phyloP scores from a whole-genome alignment of 2,329 filamentous ascomycete species.

The Onygena corvina region DNA sequence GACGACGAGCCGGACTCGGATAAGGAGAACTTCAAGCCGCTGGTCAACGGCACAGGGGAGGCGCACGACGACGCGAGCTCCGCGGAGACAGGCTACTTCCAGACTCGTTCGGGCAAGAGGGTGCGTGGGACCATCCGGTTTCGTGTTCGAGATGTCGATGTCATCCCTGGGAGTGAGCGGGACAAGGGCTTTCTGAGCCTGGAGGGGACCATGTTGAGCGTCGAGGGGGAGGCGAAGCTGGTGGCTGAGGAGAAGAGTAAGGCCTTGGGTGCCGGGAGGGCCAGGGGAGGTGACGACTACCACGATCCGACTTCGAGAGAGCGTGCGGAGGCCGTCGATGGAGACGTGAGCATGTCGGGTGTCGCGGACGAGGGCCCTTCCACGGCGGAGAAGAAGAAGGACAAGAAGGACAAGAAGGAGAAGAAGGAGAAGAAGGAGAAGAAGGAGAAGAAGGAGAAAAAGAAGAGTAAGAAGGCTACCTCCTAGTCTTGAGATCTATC shows the following conservation, averaged over 20 bases:
- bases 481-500: neutral
- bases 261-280: neutral
- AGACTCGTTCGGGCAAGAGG: constrained; percentile 55
- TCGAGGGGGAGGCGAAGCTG: constrained; percentile 52
- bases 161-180: constrained; percentile 55
- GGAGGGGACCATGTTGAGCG: constrained; percentile 71
- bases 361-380: neutral
- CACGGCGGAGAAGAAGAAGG: neutral
- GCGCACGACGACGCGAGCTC: constrained; percentile 38
- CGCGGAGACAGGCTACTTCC: constrained; percentile 59
- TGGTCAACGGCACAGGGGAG: constrained; percentile 21
- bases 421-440: constrained; percentile 7
- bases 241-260: constrained; percentile 41
- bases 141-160: constrained; percentile 70
- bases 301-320: constrained; percentile 1
- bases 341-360: constrained; percentile 1
- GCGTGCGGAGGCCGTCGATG: constrained; percentile 19
- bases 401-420: constrained; percentile 9
- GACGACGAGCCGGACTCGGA: constrained; percentile 26
- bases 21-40: constrained; percentile 32
- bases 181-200: constrained; percentile 69
- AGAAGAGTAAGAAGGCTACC: constrained; percentile 8
- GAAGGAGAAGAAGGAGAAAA: constrained; percentile 10
- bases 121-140: constrained; percentile 63
- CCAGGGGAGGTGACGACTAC: neutral